These are phyloP conservation scores for Jaminaea rosea DNA, from an alignment of 1,284 basidiomycete genomes.

Conservation along the genomic window DNA sequence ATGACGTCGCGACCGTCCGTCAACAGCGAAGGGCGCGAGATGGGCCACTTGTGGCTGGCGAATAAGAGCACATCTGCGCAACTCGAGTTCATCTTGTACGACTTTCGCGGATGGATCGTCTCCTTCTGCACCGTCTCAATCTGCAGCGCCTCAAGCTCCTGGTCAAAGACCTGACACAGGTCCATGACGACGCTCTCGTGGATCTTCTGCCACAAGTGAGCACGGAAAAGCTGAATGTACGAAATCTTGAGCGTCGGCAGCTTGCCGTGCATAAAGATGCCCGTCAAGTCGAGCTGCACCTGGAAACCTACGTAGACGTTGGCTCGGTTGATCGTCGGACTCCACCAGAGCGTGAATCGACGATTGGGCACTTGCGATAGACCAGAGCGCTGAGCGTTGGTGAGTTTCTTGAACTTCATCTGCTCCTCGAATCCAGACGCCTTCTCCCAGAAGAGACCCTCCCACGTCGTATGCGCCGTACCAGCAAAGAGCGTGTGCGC, in stretches of 20 bases:
- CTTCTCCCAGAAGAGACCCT: constrained; percentile 55
- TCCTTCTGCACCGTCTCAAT: constrained; percentile 99
- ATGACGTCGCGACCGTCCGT: constrained; percentile 93
- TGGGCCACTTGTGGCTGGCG: constrained; percentile 87
- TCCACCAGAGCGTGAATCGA: constrained; percentile 99
- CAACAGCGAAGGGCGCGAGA: constrained; percentile 85
- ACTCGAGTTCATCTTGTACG: constrained; percentile 99
- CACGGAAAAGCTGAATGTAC: constrained; percentile 99
- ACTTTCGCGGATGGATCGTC: constrained; percentile 95
- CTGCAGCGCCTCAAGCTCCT: constrained; percentile 92
- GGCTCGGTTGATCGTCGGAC: constrained; percentile 85
- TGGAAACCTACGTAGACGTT: constrained; percentile 99
- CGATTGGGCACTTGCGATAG: constrained; percentile 97
- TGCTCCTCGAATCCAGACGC: constrained; percentile 82
- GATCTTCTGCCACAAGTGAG: constrained; percentile 88
- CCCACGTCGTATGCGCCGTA: constrained; percentile 63
- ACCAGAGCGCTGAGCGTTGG: constrained; percentile 91
- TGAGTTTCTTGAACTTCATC: constrained; percentile 69
- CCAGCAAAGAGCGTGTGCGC: constrained; percentile 98
- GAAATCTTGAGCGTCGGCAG: constrained; percentile 71
- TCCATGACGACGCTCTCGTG: constrained; percentile 86
- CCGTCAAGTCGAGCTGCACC: constrained; percentile 92
- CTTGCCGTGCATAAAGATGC: constrained; percentile 81
- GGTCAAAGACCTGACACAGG: constrained; percentile 89
- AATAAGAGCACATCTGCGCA: constrained; percentile 90